phyloP scores from a whole-genome alignment of 148 eudicot species.

The Amaranthus cruentus region DNA sequence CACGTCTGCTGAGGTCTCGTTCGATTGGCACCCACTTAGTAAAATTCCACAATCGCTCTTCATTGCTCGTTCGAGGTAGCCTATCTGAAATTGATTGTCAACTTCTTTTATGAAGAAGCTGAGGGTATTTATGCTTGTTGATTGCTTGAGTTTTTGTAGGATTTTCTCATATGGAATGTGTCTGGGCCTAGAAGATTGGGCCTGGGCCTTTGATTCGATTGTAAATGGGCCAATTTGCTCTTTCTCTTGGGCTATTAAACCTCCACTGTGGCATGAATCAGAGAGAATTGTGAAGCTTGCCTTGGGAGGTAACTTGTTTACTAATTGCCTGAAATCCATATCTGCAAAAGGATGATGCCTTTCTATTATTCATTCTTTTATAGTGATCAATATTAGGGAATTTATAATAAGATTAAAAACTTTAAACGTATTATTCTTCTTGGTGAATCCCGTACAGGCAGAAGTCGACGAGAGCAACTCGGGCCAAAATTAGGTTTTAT shows the following conservation, averaged over 20 bases:
- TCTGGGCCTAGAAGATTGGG: constrained; percentile 21
- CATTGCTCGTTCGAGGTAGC: neutral
- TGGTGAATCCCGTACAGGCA: too few relatives aligned
- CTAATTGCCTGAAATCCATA: constrained; percentile 77
- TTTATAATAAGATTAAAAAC: too few relatives aligned
- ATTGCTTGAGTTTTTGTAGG: constrained; percentile 35
- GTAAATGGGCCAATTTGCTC: constrained; percentile 82
- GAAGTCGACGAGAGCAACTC: too few relatives aligned
- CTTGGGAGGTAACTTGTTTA: constrained; percentile 57
- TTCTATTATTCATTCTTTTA: neutral
- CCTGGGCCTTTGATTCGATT: neutral
- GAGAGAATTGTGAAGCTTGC: constrained; percentile 75
- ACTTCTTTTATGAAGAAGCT: constrained; percentile 23
- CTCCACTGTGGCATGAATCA: constrained; percentile 95
- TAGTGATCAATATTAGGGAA: neutral
- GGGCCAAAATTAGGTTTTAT: too few relatives aligned
- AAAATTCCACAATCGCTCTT: constrained; percentile 47
- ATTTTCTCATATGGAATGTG: constrained; percentile 37
- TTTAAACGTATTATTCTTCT: too few relatives aligned
- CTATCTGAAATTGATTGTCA: neutral
- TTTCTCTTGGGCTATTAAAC: constrained; percentile 66
- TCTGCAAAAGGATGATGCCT: constrained; percentile 29
- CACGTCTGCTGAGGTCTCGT: constrained; percentile 56
- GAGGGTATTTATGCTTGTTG: constrained; percentile 33
- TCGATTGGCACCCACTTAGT: constrained; percentile 57